These are phyloP conservation scores for Plantago ovata DNA, from an alignment of 257 asterid species.

Conservation along the genomic window DNA sequence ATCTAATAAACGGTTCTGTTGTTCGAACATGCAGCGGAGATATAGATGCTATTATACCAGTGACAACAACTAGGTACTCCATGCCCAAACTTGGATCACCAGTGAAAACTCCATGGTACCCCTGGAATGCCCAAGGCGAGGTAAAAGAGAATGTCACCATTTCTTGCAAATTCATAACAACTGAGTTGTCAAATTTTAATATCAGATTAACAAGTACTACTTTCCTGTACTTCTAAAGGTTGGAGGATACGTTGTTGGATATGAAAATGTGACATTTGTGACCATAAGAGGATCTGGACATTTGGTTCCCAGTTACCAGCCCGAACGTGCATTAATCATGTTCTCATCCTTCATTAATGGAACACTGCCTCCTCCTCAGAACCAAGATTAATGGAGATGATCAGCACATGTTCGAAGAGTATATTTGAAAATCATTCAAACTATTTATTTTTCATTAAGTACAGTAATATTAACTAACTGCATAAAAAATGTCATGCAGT, in stretches of 20 bases:
- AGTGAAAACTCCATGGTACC: constrained; percentile 15
- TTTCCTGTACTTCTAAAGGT: background rate
- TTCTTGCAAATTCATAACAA: no score
- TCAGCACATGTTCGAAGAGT: no score
- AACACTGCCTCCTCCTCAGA: background rate
- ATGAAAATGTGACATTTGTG: background rate
- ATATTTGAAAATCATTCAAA: no score
- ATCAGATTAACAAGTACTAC: background rate
- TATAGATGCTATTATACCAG: constrained; percentile 15
- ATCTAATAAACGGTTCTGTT: background rate
- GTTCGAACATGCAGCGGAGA: constrained; percentile 12
- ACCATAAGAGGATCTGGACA: constrained; percentile 1
- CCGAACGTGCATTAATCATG: background rate
- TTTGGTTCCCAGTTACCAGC: constrained; percentile 1
- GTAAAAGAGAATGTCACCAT: background rate
- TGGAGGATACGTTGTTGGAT: background rate
- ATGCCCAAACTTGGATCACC: constrained; percentile 9
- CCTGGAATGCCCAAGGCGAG: constrained; percentile 16
- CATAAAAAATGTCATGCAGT: no score
- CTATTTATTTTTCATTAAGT: no score
- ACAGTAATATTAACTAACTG: no score
- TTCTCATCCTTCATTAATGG: background rate
- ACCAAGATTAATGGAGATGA: background rate
- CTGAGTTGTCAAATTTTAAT: no score
- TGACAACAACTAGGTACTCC: constrained; percentile 17